phyloP scores from a whole-genome alignment of 129 eudicot species.

The Artemisia annua region DNA sequence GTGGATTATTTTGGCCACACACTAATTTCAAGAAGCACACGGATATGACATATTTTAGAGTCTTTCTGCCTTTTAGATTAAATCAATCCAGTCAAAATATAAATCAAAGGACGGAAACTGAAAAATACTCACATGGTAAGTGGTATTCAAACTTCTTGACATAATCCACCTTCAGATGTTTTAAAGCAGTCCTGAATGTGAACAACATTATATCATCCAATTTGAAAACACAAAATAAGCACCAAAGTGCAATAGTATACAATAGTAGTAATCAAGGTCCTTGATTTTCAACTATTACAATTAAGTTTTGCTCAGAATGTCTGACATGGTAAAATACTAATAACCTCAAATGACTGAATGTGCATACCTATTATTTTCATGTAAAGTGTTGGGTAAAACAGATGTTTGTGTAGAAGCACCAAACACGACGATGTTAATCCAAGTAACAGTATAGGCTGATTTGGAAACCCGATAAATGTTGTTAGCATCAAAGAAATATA shows the following conservation, averaged over 20 bases:
- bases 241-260: background rate
- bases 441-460: too few relatives aligned
- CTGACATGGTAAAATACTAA: constrained; percentile 26
- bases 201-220: background rate
- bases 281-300: background rate
- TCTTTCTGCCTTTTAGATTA: too few relatives aligned
- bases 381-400: too few relatives aligned
- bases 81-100: background rate
- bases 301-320: background rate
- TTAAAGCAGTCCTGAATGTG: constrained; percentile 61
- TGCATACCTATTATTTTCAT: too few relatives aligned
- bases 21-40: too few relatives aligned
- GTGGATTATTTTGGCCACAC: too few relatives aligned
- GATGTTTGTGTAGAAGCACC: too few relatives aligned
- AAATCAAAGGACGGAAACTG: background rate
- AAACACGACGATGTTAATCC: too few relatives aligned
- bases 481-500: too few relatives aligned
- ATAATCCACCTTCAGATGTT: constrained; percentile 65
- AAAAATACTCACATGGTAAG: constrained; percentile 70
- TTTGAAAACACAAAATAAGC: background rate
- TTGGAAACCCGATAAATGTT: too few relatives aligned
- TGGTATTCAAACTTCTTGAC: constrained; percentile 79
- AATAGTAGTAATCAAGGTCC: background rate
- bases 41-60: too few relatives aligned
- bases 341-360: too few relatives aligned